Evolutionary conservation across 2,329 filamentous ascomycete genomes (phyloP).

Genomic region (Fusarium sp.): DNA sequence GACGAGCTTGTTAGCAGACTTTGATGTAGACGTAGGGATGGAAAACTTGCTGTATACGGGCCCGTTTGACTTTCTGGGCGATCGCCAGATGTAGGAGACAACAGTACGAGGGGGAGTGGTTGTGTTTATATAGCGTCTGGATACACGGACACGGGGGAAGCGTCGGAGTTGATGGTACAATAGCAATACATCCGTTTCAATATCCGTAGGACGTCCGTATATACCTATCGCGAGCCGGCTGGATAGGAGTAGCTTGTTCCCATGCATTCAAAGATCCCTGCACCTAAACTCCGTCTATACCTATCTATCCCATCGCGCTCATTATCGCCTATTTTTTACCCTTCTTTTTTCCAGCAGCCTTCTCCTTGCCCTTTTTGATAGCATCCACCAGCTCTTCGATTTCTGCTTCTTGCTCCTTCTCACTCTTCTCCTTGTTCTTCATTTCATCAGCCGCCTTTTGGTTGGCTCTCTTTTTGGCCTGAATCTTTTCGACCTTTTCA

Average conservation of each 20-base stretch:
- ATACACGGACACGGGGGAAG: conserved; percentile 26
- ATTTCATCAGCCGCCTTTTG: conserved; percentile 52
- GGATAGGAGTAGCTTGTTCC: not conserved
- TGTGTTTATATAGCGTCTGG: conserved; percentile 6
- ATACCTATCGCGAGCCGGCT: not conserved
- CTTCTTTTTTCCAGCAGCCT: conserved; percentile 38
- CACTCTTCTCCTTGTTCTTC: conserved; percentile 49
- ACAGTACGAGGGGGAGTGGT: not conserved
- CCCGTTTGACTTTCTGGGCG: conserved; percentile 36
- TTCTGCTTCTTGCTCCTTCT: conserved; percentile 47
- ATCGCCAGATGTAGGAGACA: not conserved
- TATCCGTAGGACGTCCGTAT: conserved; percentile 13
- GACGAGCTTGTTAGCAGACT: conserved; percentile 26
- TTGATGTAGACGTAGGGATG: conserved; percentile 32
- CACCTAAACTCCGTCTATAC: conserved; percentile 37
- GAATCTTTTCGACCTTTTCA: conserved; percentile 74
- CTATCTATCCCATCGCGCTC: conserved; percentile 30
- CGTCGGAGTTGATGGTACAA: conserved; percentile 18
- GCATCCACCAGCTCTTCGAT: conserved; percentile 53
- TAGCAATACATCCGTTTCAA: not conserved
- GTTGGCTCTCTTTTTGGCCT: conserved; percentile 64
- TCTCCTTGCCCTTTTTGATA: conserved; percentile 55
- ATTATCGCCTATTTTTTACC: conserved; percentile 34
- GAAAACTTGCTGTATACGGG: conserved; percentile 35
- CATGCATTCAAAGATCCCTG: conserved; percentile 23